phyloP scores from a whole-genome alignment of 139 green algal species.

The Micractinium conductrix region DNA sequence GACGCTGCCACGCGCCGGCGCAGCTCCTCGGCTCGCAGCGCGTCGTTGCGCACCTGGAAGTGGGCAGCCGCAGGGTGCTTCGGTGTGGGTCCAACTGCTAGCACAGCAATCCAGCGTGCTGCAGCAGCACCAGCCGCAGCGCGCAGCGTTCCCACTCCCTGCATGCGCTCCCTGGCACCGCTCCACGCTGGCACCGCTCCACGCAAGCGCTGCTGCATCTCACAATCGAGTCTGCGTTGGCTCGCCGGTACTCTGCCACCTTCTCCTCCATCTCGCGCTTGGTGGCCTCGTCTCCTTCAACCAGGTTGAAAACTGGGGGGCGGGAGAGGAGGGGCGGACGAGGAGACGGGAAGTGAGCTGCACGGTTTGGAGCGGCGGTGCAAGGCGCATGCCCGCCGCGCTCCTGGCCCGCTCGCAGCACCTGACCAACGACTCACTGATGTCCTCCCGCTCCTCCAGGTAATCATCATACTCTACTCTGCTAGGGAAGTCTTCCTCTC shows the following conservation, averaged over 20 bases:
- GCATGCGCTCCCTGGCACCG: too few relatives aligned
- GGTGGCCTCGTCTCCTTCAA: slow-evolving; percentile 43
- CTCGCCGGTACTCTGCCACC: slow-evolving; percentile 43
- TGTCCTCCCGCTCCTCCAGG: slow-evolving; percentile 78
- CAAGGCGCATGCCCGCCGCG: not conserved
- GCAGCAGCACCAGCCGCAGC: too few relatives aligned
- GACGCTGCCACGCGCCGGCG: slow-evolving; percentile 9
- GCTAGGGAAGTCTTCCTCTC: slow-evolving; percentile 62
- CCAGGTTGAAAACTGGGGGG: slow-evolving; percentile 56
- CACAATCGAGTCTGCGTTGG: slow-evolving; percentile 50
- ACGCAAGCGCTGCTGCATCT: too few relatives aligned
- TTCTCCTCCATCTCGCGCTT: slow-evolving; percentile 36
- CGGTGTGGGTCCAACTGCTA: too few relatives aligned
- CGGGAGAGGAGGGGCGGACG: not conserved
- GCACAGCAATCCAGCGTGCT: too few relatives aligned
- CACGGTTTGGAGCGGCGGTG: not conserved
- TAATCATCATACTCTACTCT: slow-evolving; percentile 75
- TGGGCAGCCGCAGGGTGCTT: too few relatives aligned
- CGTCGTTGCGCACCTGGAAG: slow-evolving; percentile 49
- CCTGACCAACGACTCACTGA: slow-evolving; percentile 58
- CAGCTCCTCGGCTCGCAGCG: slow-evolving; percentile 34
- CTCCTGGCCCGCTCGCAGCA: not conserved
- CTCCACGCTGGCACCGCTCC: too few relatives aligned
- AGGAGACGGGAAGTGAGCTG: not conserved
- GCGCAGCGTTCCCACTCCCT: too few relatives aligned